A percentile compares a stretch with the other conserved stretches of the same genome.
These are phyloP conservation scores for Trametes versicolor DNA, from an alignment of 1,284 basidiomycete genomes.

Conservation along the genomic window DNA sequence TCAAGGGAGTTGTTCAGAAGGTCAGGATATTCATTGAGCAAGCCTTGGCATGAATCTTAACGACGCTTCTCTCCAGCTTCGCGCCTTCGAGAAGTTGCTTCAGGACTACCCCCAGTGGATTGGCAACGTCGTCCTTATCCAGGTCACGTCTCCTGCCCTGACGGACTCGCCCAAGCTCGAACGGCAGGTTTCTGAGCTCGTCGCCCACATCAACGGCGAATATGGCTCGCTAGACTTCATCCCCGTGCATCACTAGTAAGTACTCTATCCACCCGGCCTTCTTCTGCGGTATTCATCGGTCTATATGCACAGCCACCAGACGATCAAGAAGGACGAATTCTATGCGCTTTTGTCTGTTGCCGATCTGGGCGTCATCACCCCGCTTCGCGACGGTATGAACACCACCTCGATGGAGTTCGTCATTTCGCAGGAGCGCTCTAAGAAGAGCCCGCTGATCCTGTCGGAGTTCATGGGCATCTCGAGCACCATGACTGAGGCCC, in stretches of 20 bases:
- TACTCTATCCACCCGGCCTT: slow-evolving; percentile 20
- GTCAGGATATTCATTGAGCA: slow-evolving; percentile 45
- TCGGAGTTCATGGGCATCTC: slow-evolving; percentile 99
- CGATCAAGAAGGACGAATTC: slow-evolving; percentile 97
- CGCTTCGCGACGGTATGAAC: slow-evolving; percentile 98
- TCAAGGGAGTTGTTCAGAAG: slow-evolving; percentile 98
- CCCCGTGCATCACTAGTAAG: slow-evolving; percentile 98
- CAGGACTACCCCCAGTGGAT: slow-evolving; percentile 97
- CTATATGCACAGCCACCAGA: slow-evolving; percentile 79
- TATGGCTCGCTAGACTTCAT: slow-evolving; percentile 97
- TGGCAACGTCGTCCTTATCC: slow-evolving; percentile 87
- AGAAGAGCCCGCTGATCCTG: slow-evolving; percentile 88
- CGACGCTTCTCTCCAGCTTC: slow-evolving; percentile 61
- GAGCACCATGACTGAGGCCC: slow-evolving; percentile 84
- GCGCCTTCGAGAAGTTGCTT: slow-evolving; percentile 95
- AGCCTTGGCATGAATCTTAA: not conserved
- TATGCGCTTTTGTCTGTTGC: slow-evolving; percentile 96
- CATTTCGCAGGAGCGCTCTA: slow-evolving; percentile 88
- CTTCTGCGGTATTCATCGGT: not conserved
- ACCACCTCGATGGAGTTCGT: slow-evolving; percentile 99
- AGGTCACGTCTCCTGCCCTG: slow-evolving; percentile 95
- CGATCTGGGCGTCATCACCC: slow-evolving; percentile 96
- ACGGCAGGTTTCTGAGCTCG: slow-evolving; percentile 93
- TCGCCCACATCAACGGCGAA: slow-evolving; percentile 97
- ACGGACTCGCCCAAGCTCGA: slow-evolving; percentile 96